Base-by-base conservation (phyloP, 1,139 yeast genomes). In the Geotrichum siamense region DNA sequence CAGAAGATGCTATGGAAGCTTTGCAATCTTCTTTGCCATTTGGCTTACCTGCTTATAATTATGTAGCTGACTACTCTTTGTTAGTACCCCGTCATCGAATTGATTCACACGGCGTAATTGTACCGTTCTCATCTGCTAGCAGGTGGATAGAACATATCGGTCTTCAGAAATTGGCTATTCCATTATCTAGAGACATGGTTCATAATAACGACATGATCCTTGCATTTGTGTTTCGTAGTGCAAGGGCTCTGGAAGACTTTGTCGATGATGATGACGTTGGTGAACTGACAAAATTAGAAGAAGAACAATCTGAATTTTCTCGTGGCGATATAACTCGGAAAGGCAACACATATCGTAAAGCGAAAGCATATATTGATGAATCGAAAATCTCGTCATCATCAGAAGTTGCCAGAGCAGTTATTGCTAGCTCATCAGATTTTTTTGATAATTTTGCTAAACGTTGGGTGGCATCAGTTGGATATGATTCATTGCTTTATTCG, bases 361-460 rank as follows among this genome's bases (percentile, higher is more conserved):
- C 55, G 8, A 50, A 51, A 35, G 23, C 39, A 3, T 44, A 46
- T 15, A 47, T 54, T n/a, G 45, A 49, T 6, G 51, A 53, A 17
- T 51, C 56, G 1, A 41, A 52, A 20, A 25, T 47, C 3, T 39
- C 45, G 21, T 43, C 52, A 0, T 50, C 54, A 0, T 49, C 53
- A 6, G 56, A 54, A 26, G 51, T 53, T 6, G 56, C 56, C 27
- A 55, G 52, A 34, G 56, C 57, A 2, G 55, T 53, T 2, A 43
- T 55, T 39, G 47, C 55, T 8, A 48, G 52, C 38, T 51, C 52
- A 15, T 51, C 51, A 2, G 45, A 39, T 8, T 55, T 55, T 34
- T 56, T 56, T 39, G 59, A 56, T 41, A 52, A 50, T 27, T 55
- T 56, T 47, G 58, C 60, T 5, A 45, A 45, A 15, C 44, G 51